These are phyloP conservation scores for Penicillium concentricum DNA, from an alignment of 2,329 filamentous ascomycete species.

Conservation along the genomic window DNA sequence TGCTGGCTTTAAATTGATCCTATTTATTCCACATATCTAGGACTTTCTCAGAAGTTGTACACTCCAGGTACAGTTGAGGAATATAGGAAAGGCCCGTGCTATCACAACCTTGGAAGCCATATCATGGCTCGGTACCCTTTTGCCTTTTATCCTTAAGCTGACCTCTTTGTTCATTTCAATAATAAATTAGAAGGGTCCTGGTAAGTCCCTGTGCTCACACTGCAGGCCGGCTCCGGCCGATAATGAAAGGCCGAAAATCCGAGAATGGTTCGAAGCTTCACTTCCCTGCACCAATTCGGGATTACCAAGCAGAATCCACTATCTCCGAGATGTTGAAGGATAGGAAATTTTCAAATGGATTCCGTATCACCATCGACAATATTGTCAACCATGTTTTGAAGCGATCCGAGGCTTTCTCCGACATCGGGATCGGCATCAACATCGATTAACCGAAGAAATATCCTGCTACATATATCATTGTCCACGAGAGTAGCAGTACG, in stretches of 20 bases:
- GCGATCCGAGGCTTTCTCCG: not conserved
- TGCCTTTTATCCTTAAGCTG: not conserved
- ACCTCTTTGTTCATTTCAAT: not conserved
- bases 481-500: not conserved
- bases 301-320: not conserved
- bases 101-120: not conserved
- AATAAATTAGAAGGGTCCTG: not conserved
- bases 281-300: not conserved
- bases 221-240: not conserved
- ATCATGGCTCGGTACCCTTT: not conserved
- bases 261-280: not conserved
- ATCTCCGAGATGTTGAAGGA: not conserved
- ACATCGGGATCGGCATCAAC: not conserved
- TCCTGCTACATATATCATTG: not conserved
- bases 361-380: not conserved
- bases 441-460: not conserved
- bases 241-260: not conserved
- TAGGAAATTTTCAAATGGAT: not conserved
- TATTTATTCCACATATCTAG: too few relatives aligned
- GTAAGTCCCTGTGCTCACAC: not conserved
- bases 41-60: not conserved
- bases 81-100: not conserved
- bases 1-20: not conserved
- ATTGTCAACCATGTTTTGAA: not conserved
- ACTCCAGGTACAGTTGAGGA: not conserved